Evolutionary conservation across 305 asterid species (phyloP), one percentile per base, ranked within the genome.

Genomic region (Rubia occidens): DNA sequence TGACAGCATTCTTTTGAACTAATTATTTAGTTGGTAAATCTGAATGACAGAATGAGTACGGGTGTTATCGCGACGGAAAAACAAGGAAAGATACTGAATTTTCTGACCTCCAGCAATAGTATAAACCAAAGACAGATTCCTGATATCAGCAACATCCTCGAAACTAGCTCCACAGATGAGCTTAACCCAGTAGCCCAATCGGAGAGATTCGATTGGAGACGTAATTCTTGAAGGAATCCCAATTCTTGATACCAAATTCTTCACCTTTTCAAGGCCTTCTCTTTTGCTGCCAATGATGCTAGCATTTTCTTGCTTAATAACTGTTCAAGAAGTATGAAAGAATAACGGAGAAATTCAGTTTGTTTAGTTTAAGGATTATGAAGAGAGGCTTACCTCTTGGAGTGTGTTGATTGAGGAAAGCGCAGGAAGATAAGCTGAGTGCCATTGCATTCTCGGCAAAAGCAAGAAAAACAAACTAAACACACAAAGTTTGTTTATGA

Each of bases 131-230:
- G 98, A 92, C 44, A 92, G 96, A 70, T 92, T 89, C 86, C 98
- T 92, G 83, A 92, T 71, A 71, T 89, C 98, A 66, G 78, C 84
- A 70, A 83, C 85, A 83, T 92, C 98, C 95, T 92, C 96, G 74
- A 92, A 92, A 80, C 96, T 92, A 70, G 98, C 98, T 73, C 98
- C 98, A 60, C 95, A 92, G 43, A 92, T 89, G 79, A 92, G 89
- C 85, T 92, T 92, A 40, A 92, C 98, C 98, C 98, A 92, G 47
- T 89, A 89, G 8, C 98, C 98, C 53, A 66, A 75, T 60, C 66
- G 87, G 47, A 92, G 93, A 56, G 98, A 89, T 66, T 82, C 79
- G 6, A 82, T 70, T 10, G 95, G 98, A 51, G 95, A 72, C 17
- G 90, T 86, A 37, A 76, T 73, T 13, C 60, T 39, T 60, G 86